A percentile compares a stretch with the other conserved stretches of the same genome.
Conservation (phyloP, 139 green algal genomes). For the Spirogloea muscicola region DNA sequence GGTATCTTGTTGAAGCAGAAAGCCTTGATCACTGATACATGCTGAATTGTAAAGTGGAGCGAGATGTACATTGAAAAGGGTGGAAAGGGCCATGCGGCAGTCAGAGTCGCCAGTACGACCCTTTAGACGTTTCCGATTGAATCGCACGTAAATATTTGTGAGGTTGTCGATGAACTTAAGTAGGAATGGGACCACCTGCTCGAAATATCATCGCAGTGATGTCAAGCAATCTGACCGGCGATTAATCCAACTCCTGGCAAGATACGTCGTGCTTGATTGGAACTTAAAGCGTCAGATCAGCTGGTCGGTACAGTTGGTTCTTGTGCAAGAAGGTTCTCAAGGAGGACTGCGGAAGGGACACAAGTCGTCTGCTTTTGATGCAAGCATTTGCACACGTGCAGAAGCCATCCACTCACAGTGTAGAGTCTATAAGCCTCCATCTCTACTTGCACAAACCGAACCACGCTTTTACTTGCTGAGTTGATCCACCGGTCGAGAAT, state of each 20-base stretch:
- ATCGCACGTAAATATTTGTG: constrained; percentile 98
- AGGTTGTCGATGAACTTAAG: constrained; percentile 90
- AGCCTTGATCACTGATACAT: too few species aligned
- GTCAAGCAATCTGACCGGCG: too few species aligned
- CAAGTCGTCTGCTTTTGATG: too few species aligned
- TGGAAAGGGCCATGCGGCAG: constrained; percentile 34
- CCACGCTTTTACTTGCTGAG: constrained; percentile 71
- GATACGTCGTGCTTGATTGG: too few species aligned
- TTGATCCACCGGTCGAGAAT: constrained; percentile 88
- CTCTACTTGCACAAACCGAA: constrained; percentile 76
- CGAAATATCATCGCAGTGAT: too few species aligned
- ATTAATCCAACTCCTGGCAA: too few species aligned
- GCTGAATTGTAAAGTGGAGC: neutral
- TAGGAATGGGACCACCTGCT: constrained; percentile 50
- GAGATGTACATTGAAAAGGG: constrained; percentile 48
- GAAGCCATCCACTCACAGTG: constrained; percentile 69
- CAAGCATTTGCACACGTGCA: too few species aligned
- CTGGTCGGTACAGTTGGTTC: too few species aligned
- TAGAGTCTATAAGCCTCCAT: constrained; percentile 98
- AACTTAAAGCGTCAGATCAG: too few species aligned
- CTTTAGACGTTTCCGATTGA: constrained; percentile 87
- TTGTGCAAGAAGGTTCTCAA: too few species aligned
- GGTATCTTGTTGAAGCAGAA: too few species aligned
- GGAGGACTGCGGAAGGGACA: too few species aligned
- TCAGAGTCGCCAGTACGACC: constrained; percentile 51